A percentile compares a stretch with the other conserved stretches of the same genome.
Conservation (phyloP, 2,329 filamentous ascomycete species). For the Penicillium sp. region DNA sequence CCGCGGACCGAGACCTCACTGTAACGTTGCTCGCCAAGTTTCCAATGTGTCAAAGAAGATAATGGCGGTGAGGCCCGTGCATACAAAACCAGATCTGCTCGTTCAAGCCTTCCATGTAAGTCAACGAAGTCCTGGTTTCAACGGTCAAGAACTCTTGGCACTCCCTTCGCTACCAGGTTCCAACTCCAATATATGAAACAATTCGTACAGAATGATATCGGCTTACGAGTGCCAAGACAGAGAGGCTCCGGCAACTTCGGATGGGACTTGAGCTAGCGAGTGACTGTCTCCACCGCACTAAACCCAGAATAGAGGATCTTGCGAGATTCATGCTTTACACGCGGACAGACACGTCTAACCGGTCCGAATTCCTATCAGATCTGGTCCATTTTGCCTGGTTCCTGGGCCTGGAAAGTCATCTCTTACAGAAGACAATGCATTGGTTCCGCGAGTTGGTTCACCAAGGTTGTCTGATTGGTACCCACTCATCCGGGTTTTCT, state of each 20-base stretch:
- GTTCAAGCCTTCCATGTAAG: background rate
- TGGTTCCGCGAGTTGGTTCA: background rate
- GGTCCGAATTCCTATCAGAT: slow-evolving; percentile 18
- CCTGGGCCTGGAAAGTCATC: slow-evolving; percentile 9
- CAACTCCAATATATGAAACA: background rate
- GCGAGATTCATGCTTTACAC: slow-evolving; percentile 18
- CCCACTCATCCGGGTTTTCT: background rate
- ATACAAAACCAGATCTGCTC: background rate
- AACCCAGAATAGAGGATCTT: slow-evolving; percentile 28
- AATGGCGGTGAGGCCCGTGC: background rate
- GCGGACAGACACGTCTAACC: slow-evolving; percentile 1
- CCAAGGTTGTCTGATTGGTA: background rate
- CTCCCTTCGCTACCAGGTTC: background rate
- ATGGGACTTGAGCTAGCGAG: background rate
- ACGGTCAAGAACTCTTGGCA: background rate
- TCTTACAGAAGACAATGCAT: background rate
- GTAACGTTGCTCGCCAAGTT: background rate
- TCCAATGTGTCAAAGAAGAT: background rate
- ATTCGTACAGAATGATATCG: background rate
- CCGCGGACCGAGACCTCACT: background rate
- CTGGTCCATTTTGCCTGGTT: background rate
- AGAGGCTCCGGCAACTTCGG: background rate
- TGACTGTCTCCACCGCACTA: slow-evolving; percentile 16
- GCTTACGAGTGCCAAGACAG: background rate
- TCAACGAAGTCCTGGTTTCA: background rate